Base-by-base conservation (phyloP, 352 stramenopile genomes). In the Phytophthora fragariaefolia region DNA sequence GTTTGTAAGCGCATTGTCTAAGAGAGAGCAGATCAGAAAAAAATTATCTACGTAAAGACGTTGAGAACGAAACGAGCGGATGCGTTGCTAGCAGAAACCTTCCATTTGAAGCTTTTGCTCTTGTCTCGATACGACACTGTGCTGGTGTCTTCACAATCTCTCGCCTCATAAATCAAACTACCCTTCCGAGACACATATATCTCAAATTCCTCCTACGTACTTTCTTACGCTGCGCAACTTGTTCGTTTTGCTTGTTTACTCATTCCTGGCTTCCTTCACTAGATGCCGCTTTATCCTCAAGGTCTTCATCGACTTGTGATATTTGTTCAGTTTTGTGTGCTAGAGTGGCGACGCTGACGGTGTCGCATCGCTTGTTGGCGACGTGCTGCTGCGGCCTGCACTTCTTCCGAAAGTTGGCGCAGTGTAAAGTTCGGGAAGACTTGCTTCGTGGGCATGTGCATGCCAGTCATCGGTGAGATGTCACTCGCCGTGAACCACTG, bases 401-500 rank as follows among this genome's bases (percentile, higher is more conserved):
- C 77, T 43, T 91, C 82, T 48, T 91, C 82, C 6, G 80, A 89
- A 26, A 91, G 68, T 45, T 87, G 82, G 8, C 81, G 79, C n/a
- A 93, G 66, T 28, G 84, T 86, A 42, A 88, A 90, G 59, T 93
- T 93, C 17, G 84, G 64, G 55, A 93, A 89, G 12, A 93, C 77
- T 52, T 90, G 77, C n/a, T 68, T 90, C n/a, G 84, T 91, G 32
- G 71, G 62, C 58, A 96, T 89, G 53, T 83, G 70, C 67, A 79
- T 82, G 24, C 85, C 85, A 1, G 87, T 96, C 75, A 93, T 84
- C 4, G 89, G 89, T 17, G 87, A 95, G 17, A 85, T 93, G 57
- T 87, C 71, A 47, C 89, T 85, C 20, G 77, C 97, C 36, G 85
- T 82, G 30, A 99, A 89, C 97, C 97, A 99, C 27, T 91, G 79